Evolutionary conservation across 306 rosid genomes (phyloP), one percentile per base, ranked within the genome.

Genomic region (Vicia sativa): DNA sequence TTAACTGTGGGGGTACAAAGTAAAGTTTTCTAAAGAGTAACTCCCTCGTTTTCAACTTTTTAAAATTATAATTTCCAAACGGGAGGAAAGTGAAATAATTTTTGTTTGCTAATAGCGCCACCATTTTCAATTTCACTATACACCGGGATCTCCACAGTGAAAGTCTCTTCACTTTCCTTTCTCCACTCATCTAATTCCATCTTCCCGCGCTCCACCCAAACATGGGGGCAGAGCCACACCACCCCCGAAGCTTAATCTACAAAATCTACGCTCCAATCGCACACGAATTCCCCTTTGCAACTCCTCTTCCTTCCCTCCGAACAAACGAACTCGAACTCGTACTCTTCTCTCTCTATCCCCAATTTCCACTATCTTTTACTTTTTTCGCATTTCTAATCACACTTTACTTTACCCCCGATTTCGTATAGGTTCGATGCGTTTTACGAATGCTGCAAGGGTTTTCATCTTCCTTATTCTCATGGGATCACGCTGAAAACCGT

Each of bases 391-490:
- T 67, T 58, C 70, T 52, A 0, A 52, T 45, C 26, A 41, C 68
- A 3, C 38, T 7, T 34, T 28, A 14, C 50, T n/a, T n/a, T n/a
- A n/a, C n/a, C n/a, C n/a, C n/a, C n/a, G n/a, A n/a, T n/a, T n/a
- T n/a, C n/a, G n/a, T n/a, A n/a, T n/a, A n/a, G 98, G 96, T 93
- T n/a, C 88, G 89, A 16, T 85, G 95, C 62, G 90, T 90, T 72
- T 78, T 93, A 11, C 89, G 90, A 80, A 93, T 88, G 84, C 70
- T 93, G 46, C 98, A 93, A 86, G 98, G 98, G 55, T 85, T 85
- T 80, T 82, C 91, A 4, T 73, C 96, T 64, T 76, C 91, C 38
- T 46, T 86, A 7, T 93, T 93, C 71, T 71, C 10, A 57, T 93
- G 98, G 98, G 91, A 90, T 48, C 66, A 60, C 1, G 62, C 7